Base-by-base conservation (phyloP, 768 basidiomycete genomes). In the Leccinum incarnatum region DNA sequence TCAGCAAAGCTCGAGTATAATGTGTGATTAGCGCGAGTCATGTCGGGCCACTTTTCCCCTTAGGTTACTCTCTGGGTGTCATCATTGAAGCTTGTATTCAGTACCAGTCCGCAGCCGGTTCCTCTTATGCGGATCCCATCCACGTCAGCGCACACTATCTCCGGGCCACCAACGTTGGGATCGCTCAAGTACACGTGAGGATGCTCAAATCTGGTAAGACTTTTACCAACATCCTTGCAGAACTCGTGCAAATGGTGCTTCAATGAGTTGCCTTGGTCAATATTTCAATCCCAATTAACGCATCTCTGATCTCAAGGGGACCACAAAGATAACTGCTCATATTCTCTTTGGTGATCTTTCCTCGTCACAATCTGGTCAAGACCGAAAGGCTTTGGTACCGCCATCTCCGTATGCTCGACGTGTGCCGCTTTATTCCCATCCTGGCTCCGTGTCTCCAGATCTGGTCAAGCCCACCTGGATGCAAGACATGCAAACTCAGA, bases 71-170 rank as follows among this genome's bases (percentile, higher is more conserved):
- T 17, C 74, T 88, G 15, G 83, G 81, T 1, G 69, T 83, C 46
- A 70, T 84, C 19, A 58, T 88, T 0, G 77, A 87, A 37, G 79
- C 86, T 19, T 83, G 81, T 57, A 75, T 83, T 8, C 74, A 77
- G 52, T 70, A 81, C 56, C 86, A 88, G 68, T 71, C 76, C 1
- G 15, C 23, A 15, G 21, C 9, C 15, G 58, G 67, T 3, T 79
- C 81, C 9, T 23, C 64, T 12, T 85, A 86, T 67, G 70, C 65
- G 17, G 86, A 88, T 62, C 83, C 82, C 17, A 73, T 88, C 47
- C 82, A 88, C 67, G 70, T 86, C 51, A 84, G 81, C 15, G 82
- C 83, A 3, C 82, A 88, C 63, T 89, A 78, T 65, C 73, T 87
- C 40, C 75, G 76, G 21, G 70, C 81, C 2, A 77, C 83, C 1